Evolutionary conservation across 2,329 filamentous ascomycete genomes (phyloP).

Genomic region (Pyrenochaeta sp.): DNA sequence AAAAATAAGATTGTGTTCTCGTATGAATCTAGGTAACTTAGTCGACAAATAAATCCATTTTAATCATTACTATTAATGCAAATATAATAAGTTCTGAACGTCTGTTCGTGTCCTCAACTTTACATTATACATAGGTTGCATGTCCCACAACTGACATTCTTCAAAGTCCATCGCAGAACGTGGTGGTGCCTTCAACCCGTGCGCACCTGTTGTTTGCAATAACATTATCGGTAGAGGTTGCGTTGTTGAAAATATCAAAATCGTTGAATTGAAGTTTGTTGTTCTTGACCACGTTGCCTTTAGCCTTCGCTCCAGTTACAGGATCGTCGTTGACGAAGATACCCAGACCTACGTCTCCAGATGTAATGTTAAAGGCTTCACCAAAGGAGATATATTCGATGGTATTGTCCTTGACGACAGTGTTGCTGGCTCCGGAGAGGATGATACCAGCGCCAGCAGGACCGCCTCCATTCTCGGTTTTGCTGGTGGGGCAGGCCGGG

Average conservation of each 20-base stretch:
- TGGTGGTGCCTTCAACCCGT: not conserved
- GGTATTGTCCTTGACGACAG: slow-evolving; percentile 16
- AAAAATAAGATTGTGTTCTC: not conserved
- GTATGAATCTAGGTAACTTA: not conserved
- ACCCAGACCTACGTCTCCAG: not conserved
- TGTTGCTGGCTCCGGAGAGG: slow-evolving; percentile 10
- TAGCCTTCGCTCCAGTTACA: slow-evolving; percentile 1
- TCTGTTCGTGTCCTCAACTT: not conserved
- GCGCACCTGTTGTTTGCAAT: not conserved
- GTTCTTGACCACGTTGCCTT: slow-evolving; percentile 1
- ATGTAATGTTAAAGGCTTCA: not conserved
- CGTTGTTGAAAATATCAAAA: not conserved
- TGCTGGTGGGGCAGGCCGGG: not conserved
- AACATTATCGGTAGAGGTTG: not conserved
- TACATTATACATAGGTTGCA: not conserved
- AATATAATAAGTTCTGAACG: not conserved
- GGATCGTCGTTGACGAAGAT: slow-evolving; percentile 8
- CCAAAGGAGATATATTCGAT: slow-evolving; percentile 6
- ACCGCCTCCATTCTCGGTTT: not conserved
- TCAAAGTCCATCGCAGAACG: not conserved
- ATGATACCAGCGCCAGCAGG: slow-evolving; percentile 13
- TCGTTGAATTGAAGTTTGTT: not conserved
- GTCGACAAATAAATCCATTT: not conserved
- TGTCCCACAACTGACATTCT: not conserved
- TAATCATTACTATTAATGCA: not conserved